A percentile compares a stretch with the other conserved stretches of the same genome.
These are phyloP conservation scores for Tillandsia fasciculata DNA, from an alignment of 176 grass and related monocot genomes.

Conservation along the genomic window DNA sequence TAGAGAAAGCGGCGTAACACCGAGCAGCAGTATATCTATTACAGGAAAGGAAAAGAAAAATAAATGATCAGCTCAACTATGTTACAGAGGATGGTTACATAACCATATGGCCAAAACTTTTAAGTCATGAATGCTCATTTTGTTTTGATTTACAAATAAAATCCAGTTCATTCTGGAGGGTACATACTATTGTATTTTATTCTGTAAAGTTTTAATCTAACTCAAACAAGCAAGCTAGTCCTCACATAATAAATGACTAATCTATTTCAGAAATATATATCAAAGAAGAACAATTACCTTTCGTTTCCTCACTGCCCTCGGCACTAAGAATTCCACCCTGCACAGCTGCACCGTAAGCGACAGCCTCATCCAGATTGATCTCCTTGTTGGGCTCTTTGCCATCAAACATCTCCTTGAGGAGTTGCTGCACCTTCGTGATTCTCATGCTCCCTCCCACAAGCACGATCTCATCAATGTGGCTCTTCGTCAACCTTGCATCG, in stretches of 20 bases:
- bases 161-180: too few species aligned
- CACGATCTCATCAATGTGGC: conserved; percentile 25
- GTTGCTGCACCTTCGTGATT: conserved; percentile 26
- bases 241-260: too few species aligned
- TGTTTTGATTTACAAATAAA: too few species aligned
- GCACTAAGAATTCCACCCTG: conserved; percentile 26
- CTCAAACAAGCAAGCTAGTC: too few species aligned
- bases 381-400: conserved; percentile 23
- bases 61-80: background rate
- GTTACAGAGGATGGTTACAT: too few species aligned
- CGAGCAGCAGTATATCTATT: conserved; percentile 17
- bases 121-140: too few species aligned
- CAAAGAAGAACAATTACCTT: conserved; percentile 8
- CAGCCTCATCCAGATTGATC: conserved; percentile 43
- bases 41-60: background rate
- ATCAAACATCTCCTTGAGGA: conserved; percentile 8
- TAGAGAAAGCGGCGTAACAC: conserved; percentile 22
- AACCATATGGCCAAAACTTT: too few species aligned
- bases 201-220: too few species aligned
- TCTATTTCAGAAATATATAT: too few species aligned
- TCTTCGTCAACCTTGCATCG: conserved; percentile 23
- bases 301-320: conserved; percentile 19
- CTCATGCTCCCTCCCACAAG: conserved; percentile 33
- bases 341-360: conserved; percentile 32
- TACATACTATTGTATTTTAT: too few species aligned